These are phyloP conservation scores for Balansia obtecta DNA, from an alignment of 2,329 filamentous ascomycete genomes.

Conservation along the genomic window DNA sequence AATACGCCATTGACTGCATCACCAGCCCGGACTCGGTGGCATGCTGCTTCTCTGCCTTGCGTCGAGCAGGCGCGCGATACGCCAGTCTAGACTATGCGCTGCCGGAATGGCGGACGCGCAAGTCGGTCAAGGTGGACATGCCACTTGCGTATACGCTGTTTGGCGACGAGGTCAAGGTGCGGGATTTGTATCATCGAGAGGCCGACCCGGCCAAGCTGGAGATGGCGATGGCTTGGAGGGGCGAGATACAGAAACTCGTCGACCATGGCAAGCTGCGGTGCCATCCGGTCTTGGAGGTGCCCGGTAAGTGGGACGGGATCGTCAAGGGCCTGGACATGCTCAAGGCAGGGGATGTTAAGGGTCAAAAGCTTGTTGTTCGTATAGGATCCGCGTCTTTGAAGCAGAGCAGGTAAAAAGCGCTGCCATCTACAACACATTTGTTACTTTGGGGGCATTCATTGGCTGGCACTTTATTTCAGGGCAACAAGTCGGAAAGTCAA, in stretches of 20 bases:
- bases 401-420: no score
- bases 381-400: background rate
- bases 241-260: background rate
- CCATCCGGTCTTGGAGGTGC: background rate
- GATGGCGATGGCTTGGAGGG: background rate
- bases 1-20: background rate
- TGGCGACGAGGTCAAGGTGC: background rate
- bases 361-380: background rate
- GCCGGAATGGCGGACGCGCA: background rate
- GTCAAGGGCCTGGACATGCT: background rate
- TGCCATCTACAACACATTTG: no score
- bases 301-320: background rate
- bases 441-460: no score
- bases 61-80: background rate
- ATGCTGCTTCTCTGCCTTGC: background rate
- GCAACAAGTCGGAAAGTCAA: no score
- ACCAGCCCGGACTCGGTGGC: background rate
- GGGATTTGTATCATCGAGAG: background rate
- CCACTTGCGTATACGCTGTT: background rate
- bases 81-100: background rate
- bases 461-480: no score
- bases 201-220: background rate
- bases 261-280: background rate
- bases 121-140: conserved; percentile 48
- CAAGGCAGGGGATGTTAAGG: background rate